phyloP scores from a whole-genome alignment of 2,329 filamentous ascomycete genomes.

The Aspergillus hiratsukae region DNA sequence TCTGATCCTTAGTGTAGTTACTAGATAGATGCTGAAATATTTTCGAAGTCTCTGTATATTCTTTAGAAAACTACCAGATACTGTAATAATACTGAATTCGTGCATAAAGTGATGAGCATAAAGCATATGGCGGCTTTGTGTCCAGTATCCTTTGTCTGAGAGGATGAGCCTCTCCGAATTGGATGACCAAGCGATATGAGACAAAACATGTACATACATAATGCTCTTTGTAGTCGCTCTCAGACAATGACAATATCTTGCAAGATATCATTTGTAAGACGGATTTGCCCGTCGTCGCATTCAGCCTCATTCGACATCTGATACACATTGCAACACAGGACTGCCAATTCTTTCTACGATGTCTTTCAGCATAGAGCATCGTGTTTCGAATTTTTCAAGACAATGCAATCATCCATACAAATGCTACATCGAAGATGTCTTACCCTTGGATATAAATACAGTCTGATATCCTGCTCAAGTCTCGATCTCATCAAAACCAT shows the following conservation, averaged over 20 bases:
- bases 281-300: too few species aligned
- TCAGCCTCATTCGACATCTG: too few species aligned
- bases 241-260: too few species aligned
- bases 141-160: neutral
- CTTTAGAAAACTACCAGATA: too few species aligned
- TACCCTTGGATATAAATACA: neutral
- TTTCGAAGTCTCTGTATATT: too few species aligned
- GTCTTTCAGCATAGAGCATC: neutral
- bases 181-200: neutral
- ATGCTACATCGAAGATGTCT: neutral
- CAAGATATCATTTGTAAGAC: too few species aligned
- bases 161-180: neutral
- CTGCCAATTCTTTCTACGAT: neutral
- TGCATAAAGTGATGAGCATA: neutral
- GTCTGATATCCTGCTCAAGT: neutral
- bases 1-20: too few species aligned
- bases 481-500: neutral
- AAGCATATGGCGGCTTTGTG: neutral
- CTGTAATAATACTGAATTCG: too few species aligned
- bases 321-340: neutral
- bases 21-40: too few species aligned
- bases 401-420: too few species aligned
- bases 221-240: neutral
- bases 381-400: neutral
- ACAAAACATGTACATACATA: neutral